Evolutionary conservation across 2,329 filamentous ascomycete genomes (phyloP), one percentile per base, ranked within the genome.

Genomic region (Orbilia brochopaga): DNA sequence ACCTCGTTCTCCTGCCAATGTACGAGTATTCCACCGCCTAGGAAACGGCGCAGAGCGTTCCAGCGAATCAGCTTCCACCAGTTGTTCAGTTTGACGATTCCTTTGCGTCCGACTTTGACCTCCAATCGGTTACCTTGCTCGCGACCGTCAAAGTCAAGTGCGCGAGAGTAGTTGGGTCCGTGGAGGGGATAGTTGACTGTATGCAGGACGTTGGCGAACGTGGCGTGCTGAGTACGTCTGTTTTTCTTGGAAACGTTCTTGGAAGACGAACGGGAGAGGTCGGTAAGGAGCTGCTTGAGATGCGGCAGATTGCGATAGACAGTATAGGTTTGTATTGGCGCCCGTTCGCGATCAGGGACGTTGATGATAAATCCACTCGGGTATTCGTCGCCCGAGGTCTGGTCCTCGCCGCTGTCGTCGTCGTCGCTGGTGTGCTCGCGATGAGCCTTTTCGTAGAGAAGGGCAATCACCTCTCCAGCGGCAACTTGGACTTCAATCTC

Each of bases 401-500:
- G 75, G 2, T 79, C 77, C 21, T 81, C 79, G 24, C 80, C 81
- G 6, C 79, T 79, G 13, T 81, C 79, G 1, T 82, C 80, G 2
- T 82, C 80, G 37, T 83, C 82, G 4, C 77, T 78, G 1, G 80
- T 79, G 4, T 79, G 80, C 80, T 37, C 83, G 82, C 0, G 84
- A 78, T 85, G 87, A 67, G 84, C 85, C 73, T 89, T 89, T 79
- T 96, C 92, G 76, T 90, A 93, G 10, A 96, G 82, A 8, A 95
- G 82, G 0, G 91, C 91, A 69, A 96, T 92, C 78, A 90, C 90
- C 77, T 89, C 86, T 2, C 89, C 91, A 0, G 91, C 89, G 2
- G 88, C 86, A 51, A 91, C 86, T 77, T 94, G 90, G 0, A 96
- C 90, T 7, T 85, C 82, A 0, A 87, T 82, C 67, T 91, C 87